These are phyloP conservation scores for Kodamaea lidongshanica DNA, from an alignment of 805 yeast species.

Conservation along the genomic window DNA sequence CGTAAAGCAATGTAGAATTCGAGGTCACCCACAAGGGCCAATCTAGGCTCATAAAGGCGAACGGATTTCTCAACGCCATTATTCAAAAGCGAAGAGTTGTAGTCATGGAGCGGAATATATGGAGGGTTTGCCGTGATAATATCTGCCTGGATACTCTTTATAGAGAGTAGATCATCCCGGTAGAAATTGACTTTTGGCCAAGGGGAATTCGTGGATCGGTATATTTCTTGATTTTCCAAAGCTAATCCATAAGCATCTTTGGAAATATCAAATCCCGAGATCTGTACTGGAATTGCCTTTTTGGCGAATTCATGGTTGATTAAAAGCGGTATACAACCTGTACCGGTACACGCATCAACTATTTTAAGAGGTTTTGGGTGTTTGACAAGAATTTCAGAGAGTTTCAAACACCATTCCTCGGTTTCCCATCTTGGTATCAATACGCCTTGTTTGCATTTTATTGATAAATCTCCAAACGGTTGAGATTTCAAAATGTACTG, in stretches of 20 bases:
- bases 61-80: conserved; percentile 62
- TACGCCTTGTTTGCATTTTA: conserved; percentile 58
- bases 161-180: conserved; percentile 1
- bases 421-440: conserved; percentile 94
- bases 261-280: conserved; percentile 55
- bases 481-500: conserved; percentile 83
- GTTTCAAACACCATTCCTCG: conserved; percentile 72
- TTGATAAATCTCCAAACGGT: conserved; percentile 71
- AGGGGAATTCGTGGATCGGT: conserved; percentile 3
- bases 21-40: conserved; percentile 73
- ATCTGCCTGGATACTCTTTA: conserved; percentile 27
- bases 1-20: conserved; percentile 64
- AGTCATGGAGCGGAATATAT: conserved; percentile 54
- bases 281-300: conserved; percentile 9
- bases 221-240: conserved; percentile 29
- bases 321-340: conserved; percentile 76
- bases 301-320: conserved; percentile 23
- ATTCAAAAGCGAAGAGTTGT: conserved; percentile 21
- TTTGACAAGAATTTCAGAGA: conserved; percentile 19
- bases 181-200: conserved; percentile 1
- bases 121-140: conserved; percentile 88
- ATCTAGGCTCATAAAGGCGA: conserved; percentile 59
- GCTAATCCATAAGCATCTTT: conserved; percentile 48
- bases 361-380: conserved; percentile 20
- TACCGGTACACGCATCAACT: conserved; percentile 78